These are phyloP conservation scores for Aspergillus glaucus DNA, from an alignment of 2,329 filamentous ascomycete genomes.

Conservation along the genomic window DNA sequence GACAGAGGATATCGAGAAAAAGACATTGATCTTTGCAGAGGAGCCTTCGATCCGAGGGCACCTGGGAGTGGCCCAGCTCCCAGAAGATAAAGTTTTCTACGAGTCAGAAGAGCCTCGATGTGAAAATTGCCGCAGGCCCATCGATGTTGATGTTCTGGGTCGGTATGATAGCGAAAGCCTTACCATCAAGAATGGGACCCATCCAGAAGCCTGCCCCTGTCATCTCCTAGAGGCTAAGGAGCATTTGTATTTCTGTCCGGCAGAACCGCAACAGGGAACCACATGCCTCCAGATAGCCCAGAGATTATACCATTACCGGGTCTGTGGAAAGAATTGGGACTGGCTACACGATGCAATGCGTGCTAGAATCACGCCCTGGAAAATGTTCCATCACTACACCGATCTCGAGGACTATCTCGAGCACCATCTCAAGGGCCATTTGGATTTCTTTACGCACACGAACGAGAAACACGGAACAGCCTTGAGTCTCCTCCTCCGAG, in stretches of 20 bases:
- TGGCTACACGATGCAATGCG: conserved; percentile 32
- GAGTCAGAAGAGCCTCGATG: conserved; percentile 13
- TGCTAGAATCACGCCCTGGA: conserved; percentile 5
- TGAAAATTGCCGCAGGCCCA: conserved; percentile 22
- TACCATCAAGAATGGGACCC: conserved; percentile 1
- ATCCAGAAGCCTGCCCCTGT: conserved; percentile 6
- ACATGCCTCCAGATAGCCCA: conserved; percentile 22
- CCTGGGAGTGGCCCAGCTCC: conserved; percentile 13
- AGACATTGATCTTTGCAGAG: conserved; percentile 24
- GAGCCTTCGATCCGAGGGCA: conserved; percentile 32
- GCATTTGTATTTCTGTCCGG: conserved; percentile 8
- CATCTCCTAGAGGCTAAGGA: background rate
- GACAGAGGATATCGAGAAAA: conserved; percentile 15
- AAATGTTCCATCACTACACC: background rate
- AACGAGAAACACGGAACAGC: conserved; percentile 29
- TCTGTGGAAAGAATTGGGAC: conserved; percentile 27
- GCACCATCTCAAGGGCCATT: background rate
- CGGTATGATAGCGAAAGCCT: background rate
- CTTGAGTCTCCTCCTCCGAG: conserved; percentile 28
- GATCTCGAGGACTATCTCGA: background rate
- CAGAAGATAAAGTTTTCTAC: conserved; percentile 1
- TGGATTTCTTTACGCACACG: conserved; percentile 15
- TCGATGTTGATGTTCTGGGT: background rate
- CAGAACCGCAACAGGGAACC: background rate
- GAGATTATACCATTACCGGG: conserved; percentile 22